Conservation (phyloP, 257 asterid genomes). For the Fraxinus excelsior region DNA sequence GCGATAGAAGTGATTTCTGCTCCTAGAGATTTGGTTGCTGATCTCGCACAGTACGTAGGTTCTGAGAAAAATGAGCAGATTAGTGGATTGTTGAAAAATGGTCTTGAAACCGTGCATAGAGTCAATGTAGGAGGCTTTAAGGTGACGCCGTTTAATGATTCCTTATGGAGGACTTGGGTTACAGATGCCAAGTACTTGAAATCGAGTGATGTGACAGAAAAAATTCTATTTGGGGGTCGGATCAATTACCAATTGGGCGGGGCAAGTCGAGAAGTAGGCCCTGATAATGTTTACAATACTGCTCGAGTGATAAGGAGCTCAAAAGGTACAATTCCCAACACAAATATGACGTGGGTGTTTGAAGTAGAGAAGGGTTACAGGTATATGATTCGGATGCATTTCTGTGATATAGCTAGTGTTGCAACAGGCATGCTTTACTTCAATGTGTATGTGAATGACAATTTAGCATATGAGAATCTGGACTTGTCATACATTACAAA, state of each 20-base stretch:
- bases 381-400: constrained; percentile 81
- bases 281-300: constrained; percentile 80
- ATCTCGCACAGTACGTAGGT: constrained; percentile 58
- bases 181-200: constrained; percentile 59
- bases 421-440: constrained; percentile 60
- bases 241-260: constrained; percentile 71
- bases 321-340: constrained; percentile 37
- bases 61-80: constrained; percentile 49
- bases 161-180: constrained; percentile 91
- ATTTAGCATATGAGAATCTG: constrained; percentile 72
- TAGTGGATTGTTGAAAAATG: constrained; percentile 58
- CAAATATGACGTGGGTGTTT: constrained; percentile 70
- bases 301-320: constrained; percentile 73
- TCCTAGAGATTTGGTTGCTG: constrained; percentile 73
- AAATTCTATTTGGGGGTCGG: constrained; percentile 58
- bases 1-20: constrained; percentile 90
- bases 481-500: constrained; percentile 59
- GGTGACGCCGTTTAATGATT: constrained; percentile 92
- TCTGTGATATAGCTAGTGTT: constrained; percentile 86
- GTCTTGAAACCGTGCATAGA: constrained; percentile 77
- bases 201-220: constrained; percentile 36
- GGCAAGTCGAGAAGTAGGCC: constrained; percentile 86
- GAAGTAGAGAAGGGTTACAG: constrained; percentile 57
- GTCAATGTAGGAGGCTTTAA: constrained; percentile 86
- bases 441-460: constrained; percentile 76